phyloP scores from a whole-genome alignment of 257 asterid species.

The Linaria vulgaris region DNA sequence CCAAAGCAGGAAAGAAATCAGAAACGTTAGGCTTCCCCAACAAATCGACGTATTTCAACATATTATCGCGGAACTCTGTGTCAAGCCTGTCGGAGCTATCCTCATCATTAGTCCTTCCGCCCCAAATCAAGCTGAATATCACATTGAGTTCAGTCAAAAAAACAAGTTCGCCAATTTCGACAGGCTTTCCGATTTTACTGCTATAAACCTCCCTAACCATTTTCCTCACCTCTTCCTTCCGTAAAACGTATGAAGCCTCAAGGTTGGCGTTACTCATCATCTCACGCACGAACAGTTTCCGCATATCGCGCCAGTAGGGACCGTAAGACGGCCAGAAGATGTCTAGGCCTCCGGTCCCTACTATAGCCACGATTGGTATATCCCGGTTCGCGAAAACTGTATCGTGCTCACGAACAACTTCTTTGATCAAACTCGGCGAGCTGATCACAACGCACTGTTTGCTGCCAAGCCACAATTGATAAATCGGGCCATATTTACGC shows the following conservation, averaged over 20 bases:
- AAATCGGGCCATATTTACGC: slow-evolving; percentile 32
- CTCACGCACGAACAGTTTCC: slow-evolving; percentile 1
- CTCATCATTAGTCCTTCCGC: neutral
- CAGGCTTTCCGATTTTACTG: neutral
- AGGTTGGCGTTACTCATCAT: neutral
- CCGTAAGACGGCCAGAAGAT: neutral
- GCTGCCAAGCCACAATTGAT: slow-evolving; percentile 33
- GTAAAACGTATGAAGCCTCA: slow-evolving; percentile 3
- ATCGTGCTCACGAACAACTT: slow-evolving; percentile 39
- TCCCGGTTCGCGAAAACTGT: slow-evolving; percentile 33
- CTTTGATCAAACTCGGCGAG: slow-evolving; percentile 32
- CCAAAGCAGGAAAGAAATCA: slow-evolving; percentile 1
- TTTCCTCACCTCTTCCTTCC: neutral
- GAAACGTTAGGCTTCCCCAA: slow-evolving; percentile 14
- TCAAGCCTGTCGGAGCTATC: neutral
- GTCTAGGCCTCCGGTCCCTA: neutral
- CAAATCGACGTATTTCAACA: neutral
- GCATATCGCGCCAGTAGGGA: neutral
- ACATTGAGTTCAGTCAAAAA: neutral
- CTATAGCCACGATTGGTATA: neutral
- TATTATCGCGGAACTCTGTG: neutral
- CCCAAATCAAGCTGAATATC: neutral
- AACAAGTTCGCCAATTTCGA: neutral
- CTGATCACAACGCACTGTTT: slow-evolving; percentile 28
- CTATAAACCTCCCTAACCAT: neutral